Percentiles rank a stretch among this genome's conserved stretches.
Evolutionary conservation across 2,329 filamentous ascomycete species (phyloP).

Genomic region (Davidsoniella eucalypti): DNA sequence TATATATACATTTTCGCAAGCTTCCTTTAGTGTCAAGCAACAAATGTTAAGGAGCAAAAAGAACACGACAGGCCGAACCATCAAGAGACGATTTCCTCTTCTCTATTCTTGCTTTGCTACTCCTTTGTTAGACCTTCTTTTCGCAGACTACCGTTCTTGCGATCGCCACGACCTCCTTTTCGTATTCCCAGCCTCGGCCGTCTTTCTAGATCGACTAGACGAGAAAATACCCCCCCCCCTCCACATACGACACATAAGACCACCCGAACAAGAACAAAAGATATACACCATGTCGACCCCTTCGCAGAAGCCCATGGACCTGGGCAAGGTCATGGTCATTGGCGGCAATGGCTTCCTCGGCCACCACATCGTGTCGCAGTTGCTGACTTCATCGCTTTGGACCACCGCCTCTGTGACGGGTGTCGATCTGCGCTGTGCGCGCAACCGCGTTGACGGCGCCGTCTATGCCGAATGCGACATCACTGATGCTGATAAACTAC

Average conservation of each 20-base stretch:
- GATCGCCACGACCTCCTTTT: background rate
- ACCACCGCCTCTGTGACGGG: constrained; percentile 43
- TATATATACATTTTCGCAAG: background rate
- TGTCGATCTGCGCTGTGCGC: constrained; percentile 53
- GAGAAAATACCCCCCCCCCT: too few relatives aligned
- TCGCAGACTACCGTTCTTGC: background rate
- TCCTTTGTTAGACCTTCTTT: background rate
- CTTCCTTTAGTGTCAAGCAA: background rate
- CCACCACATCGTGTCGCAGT: constrained; percentile 62
- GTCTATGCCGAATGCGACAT: constrained; percentile 65
- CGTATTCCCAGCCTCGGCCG: background rate
- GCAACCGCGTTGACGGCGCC: constrained; percentile 45
- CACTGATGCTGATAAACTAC: constrained; percentile 45
- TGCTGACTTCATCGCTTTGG: constrained; percentile 34
- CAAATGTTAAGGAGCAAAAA: background rate
- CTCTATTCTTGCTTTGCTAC: too few relatives aligned
- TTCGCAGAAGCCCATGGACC: constrained; percentile 15
- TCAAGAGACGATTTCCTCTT: too few relatives aligned
- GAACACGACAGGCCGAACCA: too few relatives aligned
- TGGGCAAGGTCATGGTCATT: constrained; percentile 61
- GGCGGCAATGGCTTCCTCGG: constrained; percentile 76
- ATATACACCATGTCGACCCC: too few relatives aligned
- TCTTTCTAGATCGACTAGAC: background rate
- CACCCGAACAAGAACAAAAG: too few relatives aligned
- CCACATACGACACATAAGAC: too few relatives aligned